Percentiles rank a stretch among this genome's conserved stretches.
phyloP scores from a whole-genome alignment of 192 early-diverging fungal species.

The Entomortierella lignicola region DNA sequence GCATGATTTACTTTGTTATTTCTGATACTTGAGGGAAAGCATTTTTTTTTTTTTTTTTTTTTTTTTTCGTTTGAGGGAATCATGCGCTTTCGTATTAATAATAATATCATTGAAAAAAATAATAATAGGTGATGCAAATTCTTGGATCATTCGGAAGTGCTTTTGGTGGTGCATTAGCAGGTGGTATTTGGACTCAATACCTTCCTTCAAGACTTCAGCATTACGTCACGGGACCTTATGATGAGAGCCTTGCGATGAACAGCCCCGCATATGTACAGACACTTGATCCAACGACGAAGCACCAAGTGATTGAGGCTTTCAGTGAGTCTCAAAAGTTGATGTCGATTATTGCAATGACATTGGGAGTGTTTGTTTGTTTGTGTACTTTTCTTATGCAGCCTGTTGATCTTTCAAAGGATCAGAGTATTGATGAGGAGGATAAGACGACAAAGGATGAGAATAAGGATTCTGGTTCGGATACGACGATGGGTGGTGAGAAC shows the following conservation, averaged over 20 bases:
- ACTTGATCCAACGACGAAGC: slow-evolving; percentile 20
- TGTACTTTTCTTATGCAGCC: slow-evolving; percentile 23
- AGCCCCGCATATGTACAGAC: slow-evolving; percentile 5
- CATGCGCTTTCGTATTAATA: too few species aligned
- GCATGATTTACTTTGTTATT: too few species aligned
- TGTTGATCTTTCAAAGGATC: slow-evolving; percentile 19
- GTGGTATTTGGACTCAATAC: slow-evolving; percentile 52
- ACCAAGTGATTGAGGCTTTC: slow-evolving; percentile 34
- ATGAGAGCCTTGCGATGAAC: slow-evolving; percentile 34
- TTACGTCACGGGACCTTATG: slow-evolving; percentile 42
- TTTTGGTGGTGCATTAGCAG: slow-evolving; percentile 38
- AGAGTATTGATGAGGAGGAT: neutral
- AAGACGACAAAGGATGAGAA: neutral
- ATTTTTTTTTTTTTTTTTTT: neutral
- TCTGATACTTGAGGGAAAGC: too few species aligned
- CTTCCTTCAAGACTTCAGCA: slow-evolving; percentile 18
- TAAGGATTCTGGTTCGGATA: too few species aligned
- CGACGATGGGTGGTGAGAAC: too few species aligned
- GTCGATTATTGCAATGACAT: slow-evolving; percentile 40
- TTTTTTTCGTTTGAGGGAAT: too few species aligned
- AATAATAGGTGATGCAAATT: slow-evolving; percentile 19
- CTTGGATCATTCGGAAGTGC: slow-evolving; percentile 43
- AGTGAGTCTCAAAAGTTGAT: slow-evolving; percentile 38
- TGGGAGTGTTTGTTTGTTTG: slow-evolving; percentile 27
- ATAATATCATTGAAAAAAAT: too few species aligned